phyloP scores from a whole-genome alignment of 768 basidiomycete genomes.

The Rhizopogon vulgaris region DNA sequence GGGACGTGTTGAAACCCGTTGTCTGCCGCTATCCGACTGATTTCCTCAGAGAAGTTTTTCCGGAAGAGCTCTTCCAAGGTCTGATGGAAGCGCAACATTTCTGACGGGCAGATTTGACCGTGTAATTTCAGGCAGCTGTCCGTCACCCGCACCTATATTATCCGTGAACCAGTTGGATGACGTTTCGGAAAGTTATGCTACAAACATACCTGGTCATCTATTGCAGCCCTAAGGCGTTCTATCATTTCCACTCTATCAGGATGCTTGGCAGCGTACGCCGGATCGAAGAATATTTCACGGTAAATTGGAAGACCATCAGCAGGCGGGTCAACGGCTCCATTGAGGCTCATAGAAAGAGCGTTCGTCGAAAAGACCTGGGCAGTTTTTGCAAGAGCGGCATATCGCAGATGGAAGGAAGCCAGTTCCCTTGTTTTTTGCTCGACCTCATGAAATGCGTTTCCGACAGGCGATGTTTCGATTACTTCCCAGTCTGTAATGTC shows the following conservation, averaged over 20 bases:
- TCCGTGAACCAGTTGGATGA: neutral
- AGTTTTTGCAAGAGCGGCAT: constrained; percentile 74
- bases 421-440: constrained; percentile 77
- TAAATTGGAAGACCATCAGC: constrained; percentile 69
- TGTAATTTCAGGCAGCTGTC: constrained; percentile 83
- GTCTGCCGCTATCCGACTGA: constrained; percentile 59
- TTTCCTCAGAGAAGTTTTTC: constrained; percentile 81
- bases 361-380: constrained; percentile 70
- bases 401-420: constrained; percentile 58
- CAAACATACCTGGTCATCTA: constrained; percentile 72
- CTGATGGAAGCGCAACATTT: constrained; percentile 90
- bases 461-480: constrained; percentile 79
- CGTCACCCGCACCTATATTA: constrained; percentile 62
- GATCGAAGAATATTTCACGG: constrained; percentile 68
- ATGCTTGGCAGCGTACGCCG: constrained; percentile 60
- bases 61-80: constrained; percentile 82
- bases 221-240: constrained; percentile 63
- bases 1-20: constrained; percentile 45
- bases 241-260: constrained; percentile 68
- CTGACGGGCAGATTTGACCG: constrained; percentile 71
- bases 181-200: neutral
- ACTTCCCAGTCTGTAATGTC: constrained; percentile 71
- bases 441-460: constrained; percentile 78
- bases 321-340: constrained; percentile 81
- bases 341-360: constrained; percentile 79